phyloP scores from a whole-genome alignment of 1,284 basidiomycete genomes.

The Mycena sp. region DNA sequence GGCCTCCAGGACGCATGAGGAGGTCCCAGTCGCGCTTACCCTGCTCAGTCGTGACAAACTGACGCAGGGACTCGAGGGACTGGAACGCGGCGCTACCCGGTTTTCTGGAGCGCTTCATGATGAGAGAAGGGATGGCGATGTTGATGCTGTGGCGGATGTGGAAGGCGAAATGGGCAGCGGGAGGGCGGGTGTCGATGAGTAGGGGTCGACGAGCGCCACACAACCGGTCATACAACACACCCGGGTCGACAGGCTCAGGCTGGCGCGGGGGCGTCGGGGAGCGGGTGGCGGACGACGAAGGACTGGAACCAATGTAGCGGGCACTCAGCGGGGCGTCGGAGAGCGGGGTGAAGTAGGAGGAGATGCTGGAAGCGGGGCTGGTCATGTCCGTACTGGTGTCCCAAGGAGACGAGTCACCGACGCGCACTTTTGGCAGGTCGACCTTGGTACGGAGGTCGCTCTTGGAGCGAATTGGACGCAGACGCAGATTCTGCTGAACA shows the following conservation, averaged over 20 bases:
- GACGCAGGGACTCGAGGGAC: constrained; percentile 71
- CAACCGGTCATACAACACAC: constrained; percentile 60
- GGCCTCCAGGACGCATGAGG: constrained; percentile 52
- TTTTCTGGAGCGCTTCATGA: constrained; percentile 84
- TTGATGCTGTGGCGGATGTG: constrained; percentile 79
- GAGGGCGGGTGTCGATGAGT: constrained; percentile 82
- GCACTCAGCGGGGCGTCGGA: constrained; percentile 48
- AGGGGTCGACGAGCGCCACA: constrained; percentile 64
- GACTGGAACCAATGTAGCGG: constrained; percentile 32
- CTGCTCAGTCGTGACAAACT: constrained; percentile 81
- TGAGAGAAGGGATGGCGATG: constrained; percentile 85
- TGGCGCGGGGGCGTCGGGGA: constrained; percentile 26
- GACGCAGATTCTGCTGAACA: constrained; percentile 77
- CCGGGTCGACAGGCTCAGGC: constrained; percentile 56
- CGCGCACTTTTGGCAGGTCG: constrained; percentile 55
- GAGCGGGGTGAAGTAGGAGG: constrained; percentile 71
- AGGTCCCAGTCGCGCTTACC: constrained; percentile 76
- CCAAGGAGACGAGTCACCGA: constrained; percentile 35
- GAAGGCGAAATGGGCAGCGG: constrained; percentile 67
- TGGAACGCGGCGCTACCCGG: constrained; percentile 58
- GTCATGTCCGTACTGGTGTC: constrained; percentile 31
- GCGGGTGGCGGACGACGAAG: constrained; percentile 37
- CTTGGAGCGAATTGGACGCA: constrained; percentile 80
- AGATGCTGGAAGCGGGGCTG: constrained; percentile 59
- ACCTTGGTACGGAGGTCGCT: no score